phyloP scores from a whole-genome alignment of 2,329 filamentous ascomycete genomes.

The Aspergillus ibericus region DNA sequence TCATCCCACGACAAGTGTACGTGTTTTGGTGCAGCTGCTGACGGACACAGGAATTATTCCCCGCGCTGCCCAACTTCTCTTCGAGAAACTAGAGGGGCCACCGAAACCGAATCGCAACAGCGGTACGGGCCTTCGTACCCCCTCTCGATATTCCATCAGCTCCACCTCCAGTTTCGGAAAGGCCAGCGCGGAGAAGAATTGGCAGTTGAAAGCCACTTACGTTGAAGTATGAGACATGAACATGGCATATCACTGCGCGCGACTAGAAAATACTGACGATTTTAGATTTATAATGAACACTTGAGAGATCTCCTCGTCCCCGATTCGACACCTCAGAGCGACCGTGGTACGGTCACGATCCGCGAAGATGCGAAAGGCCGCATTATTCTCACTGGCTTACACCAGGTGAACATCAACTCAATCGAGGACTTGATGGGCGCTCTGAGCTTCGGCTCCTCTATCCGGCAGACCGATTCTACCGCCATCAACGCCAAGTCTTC shows the following conservation, averaged over 20 bases:
- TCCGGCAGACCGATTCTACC: constrained; percentile 94
- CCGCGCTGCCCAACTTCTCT: constrained; percentile 79
- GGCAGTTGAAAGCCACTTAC: constrained; percentile 92
- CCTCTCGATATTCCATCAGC: constrained; percentile 71
- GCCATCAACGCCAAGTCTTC: constrained; percentile 98
- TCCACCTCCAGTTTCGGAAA: constrained; percentile 51
- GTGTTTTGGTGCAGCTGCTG: neutral
- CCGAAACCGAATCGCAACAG: constrained; percentile 60
- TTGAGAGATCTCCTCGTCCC: constrained; percentile 84
- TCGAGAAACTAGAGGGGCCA: constrained; percentile 75
- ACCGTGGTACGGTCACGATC: constrained; percentile 81
- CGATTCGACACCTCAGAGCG: constrained; percentile 66
- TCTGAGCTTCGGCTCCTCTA: constrained; percentile 86
- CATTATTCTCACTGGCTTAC: constrained; percentile 87
- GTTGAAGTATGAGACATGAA: constrained; percentile 57
- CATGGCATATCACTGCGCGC: neutral
- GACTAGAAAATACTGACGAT: constrained; percentile 3
- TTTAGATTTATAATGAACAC: constrained; percentile 93
- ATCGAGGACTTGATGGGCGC: constrained; percentile 87
- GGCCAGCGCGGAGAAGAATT: constrained; percentile 66
- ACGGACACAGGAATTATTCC: constrained; percentile 80
- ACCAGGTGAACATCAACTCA: constrained; percentile 83
- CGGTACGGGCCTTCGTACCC: constrained; percentile 76
- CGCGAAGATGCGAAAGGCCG: constrained; percentile 93
- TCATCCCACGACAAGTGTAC: neutral